These are phyloP conservation scores for Arthrobotrys iridis DNA, from an alignment of 2,329 filamentous ascomycete species.

Conservation along the genomic window DNA sequence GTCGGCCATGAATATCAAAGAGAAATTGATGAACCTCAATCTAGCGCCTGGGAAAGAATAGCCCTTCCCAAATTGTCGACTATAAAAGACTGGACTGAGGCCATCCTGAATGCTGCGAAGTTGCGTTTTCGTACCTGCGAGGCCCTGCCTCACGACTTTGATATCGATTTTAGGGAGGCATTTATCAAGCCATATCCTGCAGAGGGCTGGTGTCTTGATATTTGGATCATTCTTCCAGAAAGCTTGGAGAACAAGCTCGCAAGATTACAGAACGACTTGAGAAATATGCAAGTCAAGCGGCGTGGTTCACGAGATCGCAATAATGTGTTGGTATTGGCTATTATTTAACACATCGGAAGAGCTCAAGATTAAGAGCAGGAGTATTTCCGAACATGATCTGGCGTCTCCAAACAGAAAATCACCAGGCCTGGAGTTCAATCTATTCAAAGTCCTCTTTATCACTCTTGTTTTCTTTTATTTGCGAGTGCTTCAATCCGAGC, in stretches of 20 bases:
- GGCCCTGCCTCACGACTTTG: neutral
- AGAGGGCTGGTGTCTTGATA: neutral
- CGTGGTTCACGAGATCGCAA: neutral
- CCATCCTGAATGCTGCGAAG: neutral
- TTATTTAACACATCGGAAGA: too few species aligned
- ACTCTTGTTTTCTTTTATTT: too few species aligned
- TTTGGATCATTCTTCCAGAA: neutral
- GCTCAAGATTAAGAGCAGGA: too few species aligned
- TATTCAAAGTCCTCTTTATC: too few species aligned
- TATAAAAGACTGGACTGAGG: neutral
- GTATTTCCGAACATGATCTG: neutral
- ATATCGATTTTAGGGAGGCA: neutral
- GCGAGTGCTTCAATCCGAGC: too few species aligned
- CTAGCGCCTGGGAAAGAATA: neutral
- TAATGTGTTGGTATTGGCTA: neutral
- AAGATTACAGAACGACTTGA: neutral
- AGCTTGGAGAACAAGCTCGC: neutral
- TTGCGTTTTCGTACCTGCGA: too few species aligned
- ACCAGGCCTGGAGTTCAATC: too few species aligned
- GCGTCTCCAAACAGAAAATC: too few species aligned
- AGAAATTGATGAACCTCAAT: neutral
- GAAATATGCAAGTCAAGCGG: neutral
- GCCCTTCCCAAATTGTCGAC: neutral
- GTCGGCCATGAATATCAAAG: neutral
- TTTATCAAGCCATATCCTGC: neutral